These are phyloP conservation scores for Yarrowia keelungensis DNA, from an alignment of 805 yeast species.

Conservation along the genomic window DNA sequence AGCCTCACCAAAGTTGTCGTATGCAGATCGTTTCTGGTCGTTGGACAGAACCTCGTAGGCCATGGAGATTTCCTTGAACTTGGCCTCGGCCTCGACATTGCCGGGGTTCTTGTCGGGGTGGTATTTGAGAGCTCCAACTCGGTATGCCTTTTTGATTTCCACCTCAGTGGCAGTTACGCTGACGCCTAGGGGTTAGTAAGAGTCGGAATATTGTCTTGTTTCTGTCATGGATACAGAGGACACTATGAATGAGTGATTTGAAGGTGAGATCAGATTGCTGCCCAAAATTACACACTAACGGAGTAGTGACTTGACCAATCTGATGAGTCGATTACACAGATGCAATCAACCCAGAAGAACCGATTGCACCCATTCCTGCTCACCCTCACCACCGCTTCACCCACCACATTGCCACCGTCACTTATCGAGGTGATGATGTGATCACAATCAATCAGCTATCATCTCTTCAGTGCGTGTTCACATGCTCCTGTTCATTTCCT, in stretches of 20 bases:
- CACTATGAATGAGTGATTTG: too few relatives aligned
- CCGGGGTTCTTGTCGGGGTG: slow-evolving; percentile 85
- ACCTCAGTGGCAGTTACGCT: slow-evolving; percentile 58
- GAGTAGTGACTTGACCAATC: too few relatives aligned
- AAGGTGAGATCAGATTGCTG: too few relatives aligned
- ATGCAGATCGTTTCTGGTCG: slow-evolving; percentile 83
- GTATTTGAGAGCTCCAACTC: slow-evolving; percentile 72
- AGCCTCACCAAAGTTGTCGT: slow-evolving; percentile 91
- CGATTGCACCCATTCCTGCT: too few relatives aligned
- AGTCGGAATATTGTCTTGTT: too few relatives aligned
- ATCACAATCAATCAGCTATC: background rate
- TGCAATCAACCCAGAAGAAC: too few relatives aligned
- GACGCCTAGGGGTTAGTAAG: slow-evolving; percentile 51
- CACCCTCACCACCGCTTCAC: too few relatives aligned
- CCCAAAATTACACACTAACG: too few relatives aligned
- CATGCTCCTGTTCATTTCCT: background rate
- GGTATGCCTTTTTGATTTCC: slow-evolving; percentile 79
- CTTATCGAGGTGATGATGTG: too few relatives aligned
- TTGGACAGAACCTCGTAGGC: slow-evolving; percentile 92
- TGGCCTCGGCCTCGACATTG: slow-evolving; percentile 85
- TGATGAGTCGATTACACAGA: too few relatives aligned
- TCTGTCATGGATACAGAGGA: too few relatives aligned
- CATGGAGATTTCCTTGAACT: slow-evolving; percentile 87
- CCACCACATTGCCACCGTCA: too few relatives aligned
- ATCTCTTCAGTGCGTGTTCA: background rate